phyloP scores from a whole-genome alignment of 192 early-diverging fungal species.

The Podila minutissima region DNA sequence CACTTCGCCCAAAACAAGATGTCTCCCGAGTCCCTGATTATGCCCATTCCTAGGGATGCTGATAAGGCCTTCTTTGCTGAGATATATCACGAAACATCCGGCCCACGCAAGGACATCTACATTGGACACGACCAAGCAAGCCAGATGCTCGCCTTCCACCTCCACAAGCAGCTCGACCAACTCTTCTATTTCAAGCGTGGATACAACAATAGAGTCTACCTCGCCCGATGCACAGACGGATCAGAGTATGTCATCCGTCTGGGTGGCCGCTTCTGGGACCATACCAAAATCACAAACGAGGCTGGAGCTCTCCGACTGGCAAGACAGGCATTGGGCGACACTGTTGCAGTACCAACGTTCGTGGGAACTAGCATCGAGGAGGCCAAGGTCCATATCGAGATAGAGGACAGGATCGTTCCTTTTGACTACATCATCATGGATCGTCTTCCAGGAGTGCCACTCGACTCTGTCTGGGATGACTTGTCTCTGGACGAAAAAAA shows the following conservation, averaged over 20 bases:
- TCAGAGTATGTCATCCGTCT: slow-evolving; percentile 46
- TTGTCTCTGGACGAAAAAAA: slow-evolving; percentile 22
- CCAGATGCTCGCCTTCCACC: slow-evolving; percentile 21
- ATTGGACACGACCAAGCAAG: slow-evolving; percentile 22
- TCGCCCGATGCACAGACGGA: slow-evolving; percentile 22
- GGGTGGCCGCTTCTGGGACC: slow-evolving; percentile 46
- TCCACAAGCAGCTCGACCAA: slow-evolving; percentile 17
- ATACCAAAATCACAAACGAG: slow-evolving; percentile 46
- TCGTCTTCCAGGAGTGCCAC: slow-evolving; percentile 32
- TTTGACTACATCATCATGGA: slow-evolving; percentile 43
- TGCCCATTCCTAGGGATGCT: slow-evolving; percentile 9
- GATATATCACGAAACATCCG: slow-evolving; percentile 17
- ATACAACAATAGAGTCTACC: slow-evolving; percentile 47
- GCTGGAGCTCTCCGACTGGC: slow-evolving; percentile 19
- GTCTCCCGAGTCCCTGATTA: background rate
- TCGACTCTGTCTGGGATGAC: slow-evolving; percentile 38
- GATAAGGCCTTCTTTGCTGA: slow-evolving; percentile 8
- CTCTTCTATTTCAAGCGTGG: slow-evolving; percentile 43
- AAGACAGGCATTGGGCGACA: slow-evolving; percentile 1
- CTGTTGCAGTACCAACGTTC: slow-evolving; percentile 13
- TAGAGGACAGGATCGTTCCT: slow-evolving; percentile 13
- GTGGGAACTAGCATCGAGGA: slow-evolving; percentile 42
- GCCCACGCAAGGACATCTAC: slow-evolving; percentile 30
- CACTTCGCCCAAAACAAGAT: background rate
- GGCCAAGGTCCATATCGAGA: slow-evolving; percentile 21